phyloP scores from a whole-genome alignment of 345 rosid species.

The Adansonia digitata region DNA sequence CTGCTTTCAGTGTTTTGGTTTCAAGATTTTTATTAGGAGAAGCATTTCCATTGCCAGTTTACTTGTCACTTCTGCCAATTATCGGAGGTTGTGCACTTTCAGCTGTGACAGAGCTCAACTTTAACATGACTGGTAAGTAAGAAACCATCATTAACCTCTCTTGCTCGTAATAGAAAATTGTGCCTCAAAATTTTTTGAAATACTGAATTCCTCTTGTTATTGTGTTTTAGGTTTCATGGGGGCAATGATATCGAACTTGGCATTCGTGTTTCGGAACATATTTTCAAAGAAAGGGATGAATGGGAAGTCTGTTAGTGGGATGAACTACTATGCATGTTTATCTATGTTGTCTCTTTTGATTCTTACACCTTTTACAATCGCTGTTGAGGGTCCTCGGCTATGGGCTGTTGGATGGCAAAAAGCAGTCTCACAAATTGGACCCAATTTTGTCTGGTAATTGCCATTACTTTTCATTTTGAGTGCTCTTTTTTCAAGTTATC shows the following conservation, averaged over 20 bases:
- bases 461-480: neutral
- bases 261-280: slow-evolving; percentile 88
- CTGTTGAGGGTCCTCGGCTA: slow-evolving; percentile 87
- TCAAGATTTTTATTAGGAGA: slow-evolving; percentile 77
- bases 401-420: slow-evolving; percentile 92
- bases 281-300: slow-evolving; percentile 98
- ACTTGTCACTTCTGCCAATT: slow-evolving; percentile 76
- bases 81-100: slow-evolving; percentile 95
- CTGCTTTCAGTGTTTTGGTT: slow-evolving; percentile 85
- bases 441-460: slow-evolving; percentile 71
- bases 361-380: slow-evolving; percentile 85
- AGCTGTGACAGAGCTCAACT: slow-evolving; percentile 88
- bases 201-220: neutral
- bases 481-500: neutral
- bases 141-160: neutral
- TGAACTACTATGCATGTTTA: slow-evolving; percentile 95
- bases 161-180: no score
- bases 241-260: slow-evolving; percentile 94
- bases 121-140: slow-evolving; percentile 72
- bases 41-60: slow-evolving; percentile 66
- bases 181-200: neutral
- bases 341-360: slow-evolving; percentile 77
- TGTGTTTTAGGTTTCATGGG: slow-evolving; percentile 77
- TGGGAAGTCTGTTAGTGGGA: slow-evolving; percentile 89
- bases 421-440: slow-evolving; percentile 71